Evolutionary conservation across 768 basidiomycete species (phyloP), one percentile per base, ranked within the genome.

Genomic region (Punctularia strigosozonata): DNA sequence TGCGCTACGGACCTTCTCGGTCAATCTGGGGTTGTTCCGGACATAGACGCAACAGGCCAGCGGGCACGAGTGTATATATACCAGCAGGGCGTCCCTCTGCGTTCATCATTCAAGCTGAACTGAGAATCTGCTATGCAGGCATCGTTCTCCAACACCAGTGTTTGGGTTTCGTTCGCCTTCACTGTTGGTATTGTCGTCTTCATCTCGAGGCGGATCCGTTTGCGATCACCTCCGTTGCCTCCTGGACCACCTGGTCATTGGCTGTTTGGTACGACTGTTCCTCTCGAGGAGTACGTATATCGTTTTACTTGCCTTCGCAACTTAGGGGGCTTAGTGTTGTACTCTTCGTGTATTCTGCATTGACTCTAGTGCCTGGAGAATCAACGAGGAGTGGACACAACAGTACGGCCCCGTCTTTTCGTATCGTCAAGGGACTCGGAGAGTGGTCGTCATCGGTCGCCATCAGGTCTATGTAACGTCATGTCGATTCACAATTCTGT

Each of bases 371-470:
- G 15, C 31, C 6, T 37, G 32, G 22, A 22, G 18, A 4, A 37
- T 46, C 17, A 50, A 38, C 39, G 69, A 74, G 25, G 65, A 72
- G 44, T 77, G 75, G 70, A 67, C 71, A 5, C 64, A 75, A 49
- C 51, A 67, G 44, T 80, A 80, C 44, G 79, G 78, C 0, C 71
- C 77, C 0, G 60, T 80, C 6, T 75, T 78, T 46, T 67, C 72
- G 0, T 52, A 80, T 2, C 64, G 70, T 1, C 60, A 73, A 40
- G 77, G 79, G 1, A 55, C 55, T 7, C 61, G 58, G 2, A 40
- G 38, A 7, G 59, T 64, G 31, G 52, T 73, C 40, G 60, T 77
- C 33, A 61, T 75, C 21, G 69, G 71, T 0, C 57, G 71, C 3
- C 40, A 46, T 25, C 43, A 50, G 43, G 52, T 50, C 23, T 12